Evolutionary conservation across 805 yeast species (phyloP).

Genomic region (Maudiozyma barnettii): DNA sequence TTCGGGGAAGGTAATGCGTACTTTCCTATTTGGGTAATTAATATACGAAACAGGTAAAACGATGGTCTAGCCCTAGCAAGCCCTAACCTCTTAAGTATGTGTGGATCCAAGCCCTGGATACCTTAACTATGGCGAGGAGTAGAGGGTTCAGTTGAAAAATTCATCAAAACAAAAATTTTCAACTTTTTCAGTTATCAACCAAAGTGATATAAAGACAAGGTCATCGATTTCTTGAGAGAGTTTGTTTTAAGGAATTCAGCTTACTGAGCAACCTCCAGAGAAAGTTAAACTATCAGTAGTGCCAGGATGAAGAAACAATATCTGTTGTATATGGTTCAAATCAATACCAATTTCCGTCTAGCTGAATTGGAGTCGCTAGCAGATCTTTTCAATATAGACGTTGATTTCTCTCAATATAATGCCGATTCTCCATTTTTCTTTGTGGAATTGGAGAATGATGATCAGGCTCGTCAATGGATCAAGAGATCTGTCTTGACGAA

Average conservation of each 20-base stretch:
- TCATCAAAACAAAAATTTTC: not conserved
- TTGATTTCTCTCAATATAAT: slow-evolving; percentile 53
- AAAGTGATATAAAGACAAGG: not conserved
- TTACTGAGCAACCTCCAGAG: too few relatives aligned
- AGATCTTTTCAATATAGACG: slow-evolving; percentile 41
- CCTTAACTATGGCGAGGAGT: not conserved
- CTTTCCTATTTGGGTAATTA: too few relatives aligned
- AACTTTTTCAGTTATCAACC: not conserved
- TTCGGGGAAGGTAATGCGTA: too few relatives aligned
- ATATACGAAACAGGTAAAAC: too few relatives aligned
- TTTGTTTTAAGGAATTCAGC: not conserved
- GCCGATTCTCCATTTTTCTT: slow-evolving; percentile 60
- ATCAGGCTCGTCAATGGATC: slow-evolving; percentile 55
- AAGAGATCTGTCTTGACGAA: slow-evolving; percentile 59
- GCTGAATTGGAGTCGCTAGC: slow-evolving; percentile 87
- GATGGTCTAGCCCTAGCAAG: not conserved
- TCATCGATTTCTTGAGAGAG: not conserved
- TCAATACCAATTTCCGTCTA: slow-evolving; percentile 63
- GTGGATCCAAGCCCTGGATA: too few relatives aligned
- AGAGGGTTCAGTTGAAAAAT: not conserved
- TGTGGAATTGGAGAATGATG: slow-evolving; percentile 56
- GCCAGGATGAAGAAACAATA: slow-evolving; percentile 39
- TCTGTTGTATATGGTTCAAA: slow-evolving; percentile 76
- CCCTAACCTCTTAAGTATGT: not conserved
- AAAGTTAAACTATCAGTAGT: too few relatives aligned